Conservation (phyloP, 208 protist genomes). For the Trypanosoma caninum region DNA sequence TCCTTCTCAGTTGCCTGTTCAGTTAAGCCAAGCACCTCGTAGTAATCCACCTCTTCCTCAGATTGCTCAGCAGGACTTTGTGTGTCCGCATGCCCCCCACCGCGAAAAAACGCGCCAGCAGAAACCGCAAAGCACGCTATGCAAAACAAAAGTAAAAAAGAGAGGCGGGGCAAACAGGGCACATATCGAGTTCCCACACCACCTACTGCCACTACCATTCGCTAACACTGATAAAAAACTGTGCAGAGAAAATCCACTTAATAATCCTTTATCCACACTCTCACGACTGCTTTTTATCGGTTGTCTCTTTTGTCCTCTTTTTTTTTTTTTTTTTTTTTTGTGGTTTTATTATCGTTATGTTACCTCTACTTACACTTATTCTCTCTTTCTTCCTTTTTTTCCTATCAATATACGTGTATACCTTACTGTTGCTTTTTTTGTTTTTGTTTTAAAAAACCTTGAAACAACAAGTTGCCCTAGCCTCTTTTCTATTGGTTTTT, state of each 20-base stretch:
- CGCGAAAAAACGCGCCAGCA: slow-evolving; percentile 2
- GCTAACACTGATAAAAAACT: no score
- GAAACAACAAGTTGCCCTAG: no score
- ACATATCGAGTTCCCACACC: background rate
- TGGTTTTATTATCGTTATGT: background rate
- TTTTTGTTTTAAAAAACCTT: no score
- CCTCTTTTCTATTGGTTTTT: no score
- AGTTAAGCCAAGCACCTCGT: slow-evolving; percentile 59
- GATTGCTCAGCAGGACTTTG: background rate
- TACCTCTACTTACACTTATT: background rate
- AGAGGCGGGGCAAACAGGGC: background rate
- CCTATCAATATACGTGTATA: no score
- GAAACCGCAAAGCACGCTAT: slow-evolving; percentile 9
- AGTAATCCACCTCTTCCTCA: slow-evolving; percentile 69
- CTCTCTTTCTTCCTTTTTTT: no score
- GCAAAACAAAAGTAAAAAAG: slow-evolving; percentile 13
- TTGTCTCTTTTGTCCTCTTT: background rate
- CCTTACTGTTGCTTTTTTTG: no score
- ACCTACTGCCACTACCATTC: no score
- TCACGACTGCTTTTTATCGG: background rate
- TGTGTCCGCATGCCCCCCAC: background rate
- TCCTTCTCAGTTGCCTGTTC: slow-evolving; percentile 70
- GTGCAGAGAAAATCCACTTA: no score
- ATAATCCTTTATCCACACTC: no score
- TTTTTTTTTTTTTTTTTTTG: slow-evolving; percentile 1